phyloP scores from a whole-genome alignment of 352 stramenopile genomes.

The Globisporangium cystogenes region DNA sequence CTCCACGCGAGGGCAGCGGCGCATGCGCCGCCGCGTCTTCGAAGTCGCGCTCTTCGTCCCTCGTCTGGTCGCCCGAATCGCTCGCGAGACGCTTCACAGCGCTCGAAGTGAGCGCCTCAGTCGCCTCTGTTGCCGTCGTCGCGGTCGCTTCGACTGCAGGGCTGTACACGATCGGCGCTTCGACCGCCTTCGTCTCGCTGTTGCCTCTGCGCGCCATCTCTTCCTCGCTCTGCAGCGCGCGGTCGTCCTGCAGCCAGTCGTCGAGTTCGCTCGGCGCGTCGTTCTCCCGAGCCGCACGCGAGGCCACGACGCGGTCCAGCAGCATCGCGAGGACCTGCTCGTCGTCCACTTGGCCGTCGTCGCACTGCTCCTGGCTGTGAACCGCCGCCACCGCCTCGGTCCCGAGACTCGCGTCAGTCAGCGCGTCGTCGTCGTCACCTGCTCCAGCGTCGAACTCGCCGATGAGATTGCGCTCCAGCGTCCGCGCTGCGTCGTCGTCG shows the following conservation, averaged over 20 bases:
- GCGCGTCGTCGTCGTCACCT: not conserved
- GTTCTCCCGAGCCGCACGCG: not conserved
- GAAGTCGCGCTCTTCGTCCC: not conserved
- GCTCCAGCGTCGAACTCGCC: not conserved
- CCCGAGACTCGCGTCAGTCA: not conserved
- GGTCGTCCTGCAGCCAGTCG: not conserved
- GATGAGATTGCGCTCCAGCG: not conserved
- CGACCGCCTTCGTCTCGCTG: not conserved
- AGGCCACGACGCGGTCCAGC: not conserved
- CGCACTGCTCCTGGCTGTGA: not conserved
- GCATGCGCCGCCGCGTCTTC: not conserved
- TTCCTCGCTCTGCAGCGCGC: not conserved
- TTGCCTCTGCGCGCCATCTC: not conserved
- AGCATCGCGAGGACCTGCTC: not conserved
- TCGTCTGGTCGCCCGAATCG: not conserved
- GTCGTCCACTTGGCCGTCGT: not conserved
- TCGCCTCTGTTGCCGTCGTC: not conserved
- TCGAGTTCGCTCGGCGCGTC: not conserved
- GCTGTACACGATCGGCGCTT: not conserved
- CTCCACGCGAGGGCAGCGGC: not conserved
- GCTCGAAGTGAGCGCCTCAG: not conserved
- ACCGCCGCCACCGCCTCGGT: not conserved
- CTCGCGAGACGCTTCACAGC: not conserved
- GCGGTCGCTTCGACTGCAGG: not conserved
- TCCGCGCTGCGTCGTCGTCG: not conserved